Evolutionary conservation across 805 yeast species (phyloP), one percentile per base, ranked within the genome.

Genomic region (Ogataea degrootiae): DNA sequence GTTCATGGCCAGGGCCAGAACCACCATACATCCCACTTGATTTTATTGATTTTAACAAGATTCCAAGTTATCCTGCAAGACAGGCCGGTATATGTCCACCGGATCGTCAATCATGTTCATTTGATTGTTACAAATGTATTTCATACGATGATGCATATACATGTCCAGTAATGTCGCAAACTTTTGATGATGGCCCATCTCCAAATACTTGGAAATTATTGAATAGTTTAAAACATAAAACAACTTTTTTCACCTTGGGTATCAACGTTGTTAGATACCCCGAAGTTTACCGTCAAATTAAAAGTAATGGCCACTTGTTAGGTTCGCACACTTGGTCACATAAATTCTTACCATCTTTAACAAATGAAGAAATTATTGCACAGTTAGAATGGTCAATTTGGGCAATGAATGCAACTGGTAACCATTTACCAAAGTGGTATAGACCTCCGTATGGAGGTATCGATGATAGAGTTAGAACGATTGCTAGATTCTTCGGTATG

Each of bases 381-480:
- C 96, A 92, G 63, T 68, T 92, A 36, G 84, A 91, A 65, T 92
- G 99, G 99, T 83, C 95, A 1, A 81, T 89, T 33, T 92, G 97
- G 97, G 97, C 97, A 5, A 87, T 91, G 90, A 91, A 92, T 69
- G 97, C 97, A 1, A 90, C 97, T 0, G 87, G 88, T 0, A 73
- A 82, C 26, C 91, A 90, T 58, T 62, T 87, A 9, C 99, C 99
- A 6, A 85, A 84, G 59, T 92, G 92, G 87, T 92, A 87, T 65
- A 77, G 99, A 55, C 99, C 99, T 0, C 99, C 99, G 1, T 92
- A 88, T 62, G 99, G 98, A 0, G 97, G 96, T 0, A 74, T 88
- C 34, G 99, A 92, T 68, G 84, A 90, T 62, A 71, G 98, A 45
- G 85, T 92, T 1, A 71, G 98, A 48, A 69, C 82, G 2, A 87